Percentiles rank a stretch among this genome's conserved stretches.
These are phyloP conservation scores for Penicillium goetzii DNA, from an alignment of 495 filamentous ascomycete species.

Conservation along the genomic window DNA sequence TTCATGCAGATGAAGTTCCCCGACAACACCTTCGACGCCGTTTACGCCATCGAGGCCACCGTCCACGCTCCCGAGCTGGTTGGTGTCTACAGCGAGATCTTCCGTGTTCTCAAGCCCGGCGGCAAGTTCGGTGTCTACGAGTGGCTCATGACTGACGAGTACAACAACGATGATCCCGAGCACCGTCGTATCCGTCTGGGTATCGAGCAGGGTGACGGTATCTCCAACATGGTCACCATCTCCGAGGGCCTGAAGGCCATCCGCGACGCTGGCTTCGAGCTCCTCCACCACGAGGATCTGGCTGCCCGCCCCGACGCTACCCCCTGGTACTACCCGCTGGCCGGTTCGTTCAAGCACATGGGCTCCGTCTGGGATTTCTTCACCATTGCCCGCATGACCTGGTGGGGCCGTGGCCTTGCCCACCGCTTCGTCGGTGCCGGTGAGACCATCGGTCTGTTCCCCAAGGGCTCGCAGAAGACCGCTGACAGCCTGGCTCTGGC, in stretches of 20 bases:
- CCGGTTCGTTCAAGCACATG: slow-evolving; percentile 82
- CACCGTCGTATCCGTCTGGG: slow-evolving; percentile 91
- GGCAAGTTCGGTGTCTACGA: slow-evolving; percentile 98
- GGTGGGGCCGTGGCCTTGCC: slow-evolving; percentile 71
- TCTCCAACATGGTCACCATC: slow-evolving; percentile 96
- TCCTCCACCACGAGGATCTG: slow-evolving; percentile 87
- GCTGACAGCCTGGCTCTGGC: slow-evolving; percentile 84
- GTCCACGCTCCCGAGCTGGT: slow-evolving; percentile 94
- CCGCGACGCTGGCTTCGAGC: slow-evolving; percentile 84
- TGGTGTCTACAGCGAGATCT: slow-evolving; percentile 93
- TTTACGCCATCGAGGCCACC: slow-evolving; percentile 98
- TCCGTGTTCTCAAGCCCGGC: slow-evolving; percentile 93
- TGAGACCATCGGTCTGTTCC: slow-evolving; percentile 76
- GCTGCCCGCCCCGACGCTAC: slow-evolving; percentile 75
- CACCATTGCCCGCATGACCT: slow-evolving; percentile 90
- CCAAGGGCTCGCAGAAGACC: slow-evolving; percentile 90
- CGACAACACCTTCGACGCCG: slow-evolving; percentile 87
- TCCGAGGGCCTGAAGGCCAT: slow-evolving; percentile 83
- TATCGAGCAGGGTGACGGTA: slow-evolving; percentile 96
- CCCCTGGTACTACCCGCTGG: slow-evolving; percentile 96
- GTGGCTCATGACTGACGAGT: slow-evolving; percentile 98
- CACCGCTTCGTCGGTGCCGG: slow-evolving; percentile 81
- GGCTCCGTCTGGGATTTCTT: slow-evolving; percentile 76
- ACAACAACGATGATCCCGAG: slow-evolving; percentile 84
- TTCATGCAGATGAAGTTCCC: slow-evolving; percentile 99